Conservation (phyloP, 305 asterid genomes). For the Fraxinus greggii region DNA sequence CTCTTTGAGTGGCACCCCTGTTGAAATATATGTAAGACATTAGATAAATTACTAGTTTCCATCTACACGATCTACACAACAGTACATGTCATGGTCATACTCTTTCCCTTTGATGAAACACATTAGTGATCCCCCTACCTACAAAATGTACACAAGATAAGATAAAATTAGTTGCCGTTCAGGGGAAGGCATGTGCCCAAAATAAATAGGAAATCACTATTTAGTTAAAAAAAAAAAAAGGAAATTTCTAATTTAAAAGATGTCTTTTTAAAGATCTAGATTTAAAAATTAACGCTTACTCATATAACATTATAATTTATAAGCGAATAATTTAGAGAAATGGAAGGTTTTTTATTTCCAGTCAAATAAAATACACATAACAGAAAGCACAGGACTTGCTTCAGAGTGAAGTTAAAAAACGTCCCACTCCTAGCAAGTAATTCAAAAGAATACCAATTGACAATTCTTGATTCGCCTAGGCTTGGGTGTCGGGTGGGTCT, state of each 20-base stretch:
- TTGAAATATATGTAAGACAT: slow-evolving; percentile 18
- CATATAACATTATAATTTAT: neutral
- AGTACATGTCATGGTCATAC: slow-evolving; percentile 38
- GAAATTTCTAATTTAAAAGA: neutral
- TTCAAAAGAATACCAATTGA: neutral
- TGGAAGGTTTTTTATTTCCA: neutral
- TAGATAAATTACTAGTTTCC: slow-evolving; percentile 18
- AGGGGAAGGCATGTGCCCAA: neutral
- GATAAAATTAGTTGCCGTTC: slow-evolving; percentile 2
- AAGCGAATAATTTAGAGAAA: neutral
- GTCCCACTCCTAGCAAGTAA: neutral
- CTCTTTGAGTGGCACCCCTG: slow-evolving; percentile 64
- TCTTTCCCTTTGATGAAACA: slow-evolving; percentile 71
- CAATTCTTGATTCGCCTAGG: neutral
- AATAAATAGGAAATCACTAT: neutral
- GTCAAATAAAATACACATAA: neutral
- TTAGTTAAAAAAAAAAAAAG: neutral
- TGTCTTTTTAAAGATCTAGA: neutral
- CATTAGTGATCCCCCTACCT: slow-evolving; percentile 74
- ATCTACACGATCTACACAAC: slow-evolving; percentile 12
- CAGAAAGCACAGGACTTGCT: neutral
- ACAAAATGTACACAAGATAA: slow-evolving; percentile 36
- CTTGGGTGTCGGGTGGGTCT: too few relatives aligned
- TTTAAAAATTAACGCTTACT: neutral
- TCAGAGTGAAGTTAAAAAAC: neutral